Conservation (phyloP, 768 basidiomycete species). For the Kwoniella shandongensis region DNA sequence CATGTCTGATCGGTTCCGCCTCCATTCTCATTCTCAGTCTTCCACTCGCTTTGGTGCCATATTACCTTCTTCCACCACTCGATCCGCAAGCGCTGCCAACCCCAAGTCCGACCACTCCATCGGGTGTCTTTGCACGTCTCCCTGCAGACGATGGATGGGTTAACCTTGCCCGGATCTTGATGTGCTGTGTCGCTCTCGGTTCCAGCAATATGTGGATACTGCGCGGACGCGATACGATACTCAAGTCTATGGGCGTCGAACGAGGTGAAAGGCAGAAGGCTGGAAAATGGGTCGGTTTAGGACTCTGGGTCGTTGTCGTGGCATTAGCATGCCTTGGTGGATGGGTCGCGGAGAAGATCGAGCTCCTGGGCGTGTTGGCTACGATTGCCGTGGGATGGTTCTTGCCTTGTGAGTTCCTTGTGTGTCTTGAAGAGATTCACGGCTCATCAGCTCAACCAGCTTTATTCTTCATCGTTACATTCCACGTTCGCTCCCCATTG, state of each 20-base stretch:
- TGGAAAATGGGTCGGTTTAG: slow-evolving; percentile 44
- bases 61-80: slow-evolving; percentile 45
- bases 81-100: slow-evolving; percentile 7
- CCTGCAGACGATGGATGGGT: slow-evolving; percentile 44
- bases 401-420: slow-evolving; percentile 40
- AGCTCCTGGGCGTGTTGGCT: slow-evolving; percentile 42
- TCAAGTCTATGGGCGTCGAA: slow-evolving; percentile 40
- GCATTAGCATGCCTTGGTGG: slow-evolving; percentile 42
- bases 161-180: slow-evolving; percentile 46
- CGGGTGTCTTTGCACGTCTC: slow-evolving; percentile 38
- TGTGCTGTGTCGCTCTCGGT: slow-evolving; percentile 40
- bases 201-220: slow-evolving; percentile 43
- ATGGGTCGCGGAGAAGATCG: slow-evolving; percentile 40
- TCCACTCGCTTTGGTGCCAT: slow-evolving; percentile 50
- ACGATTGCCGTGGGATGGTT: slow-evolving; percentile 48
- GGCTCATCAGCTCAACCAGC: slow-evolving; percentile 54
- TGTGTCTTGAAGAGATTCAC: background rate
- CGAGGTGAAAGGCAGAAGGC: slow-evolving; percentile 43
- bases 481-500: slow-evolving; percentile 80
- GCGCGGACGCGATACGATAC: slow-evolving; percentile 41
- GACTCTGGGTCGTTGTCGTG: slow-evolving; percentile 38
- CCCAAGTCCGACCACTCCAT: slow-evolving; percentile 20
- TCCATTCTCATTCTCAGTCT: slow-evolving; percentile 41
- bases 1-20: slow-evolving; percentile 37
- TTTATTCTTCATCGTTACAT: slow-evolving; percentile 73